These are phyloP conservation scores for Trametes sp. DNA, from an alignment of 1,284 basidiomycete species.

Conservation along the genomic window DNA sequence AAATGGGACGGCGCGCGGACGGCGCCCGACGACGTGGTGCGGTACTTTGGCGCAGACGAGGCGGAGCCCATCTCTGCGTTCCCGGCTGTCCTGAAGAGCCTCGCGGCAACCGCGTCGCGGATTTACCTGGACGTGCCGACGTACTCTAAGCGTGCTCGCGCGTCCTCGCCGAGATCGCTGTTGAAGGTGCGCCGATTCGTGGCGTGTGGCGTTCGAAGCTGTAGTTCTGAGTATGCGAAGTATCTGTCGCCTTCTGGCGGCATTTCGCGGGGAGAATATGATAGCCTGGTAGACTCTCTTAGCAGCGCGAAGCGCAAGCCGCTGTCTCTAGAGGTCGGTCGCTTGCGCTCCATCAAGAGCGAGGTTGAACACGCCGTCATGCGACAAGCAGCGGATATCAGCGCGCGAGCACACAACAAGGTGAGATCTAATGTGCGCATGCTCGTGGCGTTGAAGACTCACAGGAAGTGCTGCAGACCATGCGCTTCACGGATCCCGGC, in stretches of 20 bases:
- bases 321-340: conserved; percentile 67
- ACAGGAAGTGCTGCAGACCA: conserved; percentile 59
- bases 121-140: conserved; percentile 52
- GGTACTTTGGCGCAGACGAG: conserved; percentile 81
- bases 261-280: conserved; percentile 52
- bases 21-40: conserved; percentile 56
- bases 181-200: conserved; percentile 32
- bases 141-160: conserved; percentile 21
- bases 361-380: conserved; percentile 73
- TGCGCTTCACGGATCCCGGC: conserved; percentile 81
- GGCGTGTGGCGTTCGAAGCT: neutral
- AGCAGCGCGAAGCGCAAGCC: conserved; percentile 55
- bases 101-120: conserved; percentile 46
- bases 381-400: conserved; percentile 79
- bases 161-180: conserved; percentile 49
- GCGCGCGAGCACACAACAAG: conserved; percentile 79
- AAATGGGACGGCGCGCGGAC: conserved; percentile 91
- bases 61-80: conserved; percentile 65
- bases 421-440: conserved; percentile 44
- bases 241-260: conserved; percentile 51
- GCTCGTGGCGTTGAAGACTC: too few relatives aligned
- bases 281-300: conserved; percentile 61
- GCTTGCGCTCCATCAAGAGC: conserved; percentile 76
- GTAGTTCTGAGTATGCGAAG: conserved; percentile 43
- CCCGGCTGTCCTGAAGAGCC: conserved; percentile 56